Evolutionary conservation across 495 filamentous ascomycete species (phyloP).

Genomic region (Xanthoparmelia taractica): DNA sequence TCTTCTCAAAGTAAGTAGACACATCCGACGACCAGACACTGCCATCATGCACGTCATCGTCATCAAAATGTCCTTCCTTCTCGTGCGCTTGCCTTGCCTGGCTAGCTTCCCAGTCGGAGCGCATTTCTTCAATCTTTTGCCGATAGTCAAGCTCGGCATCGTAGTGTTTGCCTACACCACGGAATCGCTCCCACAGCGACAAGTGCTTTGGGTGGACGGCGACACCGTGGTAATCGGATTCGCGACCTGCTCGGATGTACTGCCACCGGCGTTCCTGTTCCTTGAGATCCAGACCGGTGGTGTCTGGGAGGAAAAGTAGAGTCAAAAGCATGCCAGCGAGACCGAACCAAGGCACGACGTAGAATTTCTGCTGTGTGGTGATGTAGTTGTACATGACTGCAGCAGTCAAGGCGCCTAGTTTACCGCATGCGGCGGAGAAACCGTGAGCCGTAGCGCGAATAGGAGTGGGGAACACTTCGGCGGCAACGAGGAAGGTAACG

Average conservation of each 20-base stretch:
- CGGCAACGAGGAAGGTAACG: constrained; percentile 85
- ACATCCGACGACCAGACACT: constrained; percentile 35
- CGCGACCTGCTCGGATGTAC: constrained; percentile 66
- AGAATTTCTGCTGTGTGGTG: constrained; percentile 62
- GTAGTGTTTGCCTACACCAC: constrained; percentile 66
- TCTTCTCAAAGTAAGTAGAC: constrained; percentile 36
- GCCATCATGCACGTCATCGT: constrained; percentile 30
- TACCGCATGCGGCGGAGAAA: constrained; percentile 76
- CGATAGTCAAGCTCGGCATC: constrained; percentile 69
- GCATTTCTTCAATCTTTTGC: constrained; percentile 73
- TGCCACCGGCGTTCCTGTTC: constrained; percentile 86
- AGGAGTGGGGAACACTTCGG: constrained; percentile 83
- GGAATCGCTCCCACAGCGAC: constrained; percentile 68
- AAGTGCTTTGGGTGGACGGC: constrained; percentile 82
- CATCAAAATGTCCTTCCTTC: constrained; percentile 32
- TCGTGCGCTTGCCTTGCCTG: constrained; percentile 44
- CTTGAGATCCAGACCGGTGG: constrained; percentile 86
- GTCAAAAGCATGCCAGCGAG: constrained; percentile 73
- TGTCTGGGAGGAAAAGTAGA: constrained; percentile 76
- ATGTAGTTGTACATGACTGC: constrained; percentile 87
- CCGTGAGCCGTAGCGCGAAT: constrained; percentile 88
- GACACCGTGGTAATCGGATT: constrained; percentile 76
- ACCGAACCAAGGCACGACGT: constrained; percentile 88
- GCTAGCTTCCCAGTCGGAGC: constrained; percentile 53
- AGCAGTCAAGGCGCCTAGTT: constrained; percentile 75